Evolutionary conservation across 2,329 filamentous ascomycete species (phyloP), one percentile per base, ranked within the genome.

Genomic region (Penicillium sp.): DNA sequence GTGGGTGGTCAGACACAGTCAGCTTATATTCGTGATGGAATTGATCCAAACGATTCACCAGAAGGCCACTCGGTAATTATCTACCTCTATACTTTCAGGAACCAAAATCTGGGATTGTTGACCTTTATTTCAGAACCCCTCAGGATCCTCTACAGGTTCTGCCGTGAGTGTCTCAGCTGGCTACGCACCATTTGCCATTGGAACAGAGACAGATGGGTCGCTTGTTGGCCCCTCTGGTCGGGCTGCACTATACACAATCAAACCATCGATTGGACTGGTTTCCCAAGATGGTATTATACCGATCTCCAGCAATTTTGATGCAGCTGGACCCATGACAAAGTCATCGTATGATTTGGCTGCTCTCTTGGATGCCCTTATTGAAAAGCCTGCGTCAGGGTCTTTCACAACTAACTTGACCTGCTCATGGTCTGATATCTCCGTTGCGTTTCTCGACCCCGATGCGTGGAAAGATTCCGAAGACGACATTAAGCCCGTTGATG

Each of bases 111-210:
- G 16, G 5, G n/a, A 3, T 31, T 14, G 22, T 26, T 8, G 22
- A 37, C 49, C 39, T 1, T 24, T 8, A 9, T 11, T 29, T 6
- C 4, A 60, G 63, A 63, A 64, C 29, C 61, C 70, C 2, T 67
- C 67, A 9, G 72, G 73, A 13, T 73, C 72, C 31, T 74, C 71
- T n/a, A 64, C 70, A 14, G 72, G 73, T 14, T 72, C 70, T 11
- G 72, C 68, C 8, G 68, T 72, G 16, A 66, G 63, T 19, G 64
- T 74, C 10, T 65, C 68, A 13, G 70, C 71, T 29, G 71, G 71
- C 22, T 73, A 71, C 53, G 61, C 69, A 0, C 71, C 72, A 4
- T 55, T 73, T 49, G 59, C 68, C 11, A 64, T 74, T 10, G 73
- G 72, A 14, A 73, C 68, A 7, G 73, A 75, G 54, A 74, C 71